Base-by-base conservation (phyloP, 23 red algal species). In the Gracilariopsis chorda region DNA sequence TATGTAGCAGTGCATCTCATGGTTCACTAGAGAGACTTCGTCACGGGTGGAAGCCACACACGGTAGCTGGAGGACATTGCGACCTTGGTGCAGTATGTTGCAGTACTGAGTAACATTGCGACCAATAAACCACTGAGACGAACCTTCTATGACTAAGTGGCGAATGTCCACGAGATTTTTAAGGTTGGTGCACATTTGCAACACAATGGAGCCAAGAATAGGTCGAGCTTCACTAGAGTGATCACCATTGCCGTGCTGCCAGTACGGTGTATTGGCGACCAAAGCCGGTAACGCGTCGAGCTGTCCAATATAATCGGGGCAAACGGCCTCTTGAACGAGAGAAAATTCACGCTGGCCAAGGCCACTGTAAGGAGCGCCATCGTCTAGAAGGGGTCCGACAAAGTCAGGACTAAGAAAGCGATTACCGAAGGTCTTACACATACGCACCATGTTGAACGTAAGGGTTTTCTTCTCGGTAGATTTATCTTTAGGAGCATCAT, bases 281-380 rank as follows among this genome's bases (percentile, higher is more conserved):
- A 20, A 7, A 11, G 21, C 16, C 19, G 51, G 77, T 32, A 62
- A 32, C 0, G 77, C 48, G 4, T 82, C 77, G 28, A 36, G 52
- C 28, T 19, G 0, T 33, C 48, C 77, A 82, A 48, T 57, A 0
- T 51, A 82, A 57, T 51, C 20, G 47, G 77, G 49, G 0, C 21
- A 41, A 34, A 82, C 35, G 32, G 59, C n/a, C 24, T 20, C 19
- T 24, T 28, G 45, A 16, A 82, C 30, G 13, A 82, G 19, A 19
- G 24, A 27, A 13, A 82, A 37, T 63, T 82, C 77, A 36, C 59
- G 19, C 16, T 34, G 0, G 12, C 49, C 71, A 28, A 82, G 47
- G n/a, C 77, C 52, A 1, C 77, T 82, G 52, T 82, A 82, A 0
- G 44, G 77, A 28, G 77, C 46, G 40, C n/a, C 43, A 32, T 82